These are phyloP conservation scores for Diaporthe humulicola DNA, from an alignment of 2,329 filamentous ascomycete genomes.

Conservation along the genomic window DNA sequence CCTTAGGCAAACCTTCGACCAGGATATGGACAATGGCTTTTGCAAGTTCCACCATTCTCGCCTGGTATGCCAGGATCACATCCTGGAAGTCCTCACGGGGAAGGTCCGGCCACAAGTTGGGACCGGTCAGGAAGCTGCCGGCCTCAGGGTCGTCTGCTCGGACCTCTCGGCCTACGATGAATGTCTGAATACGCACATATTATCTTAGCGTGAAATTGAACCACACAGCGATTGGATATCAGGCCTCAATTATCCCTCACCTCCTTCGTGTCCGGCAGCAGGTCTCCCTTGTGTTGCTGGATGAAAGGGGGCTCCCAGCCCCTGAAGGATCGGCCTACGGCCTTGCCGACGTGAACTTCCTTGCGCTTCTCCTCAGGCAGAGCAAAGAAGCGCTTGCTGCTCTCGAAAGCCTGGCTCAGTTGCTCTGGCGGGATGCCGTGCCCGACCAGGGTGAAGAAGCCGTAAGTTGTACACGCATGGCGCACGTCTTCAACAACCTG, in stretches of 20 bases:
- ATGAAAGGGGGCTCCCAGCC: conserved; percentile 48
- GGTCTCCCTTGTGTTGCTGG: conserved; percentile 45
- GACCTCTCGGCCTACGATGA: conserved; percentile 45
- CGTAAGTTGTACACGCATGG: conserved; percentile 45
- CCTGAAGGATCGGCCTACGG: conserved; percentile 46
- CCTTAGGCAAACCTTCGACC: conserved; percentile 43
- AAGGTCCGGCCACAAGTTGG: conserved; percentile 48
- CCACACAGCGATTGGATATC: background rate
- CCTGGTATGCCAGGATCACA: conserved; percentile 47
- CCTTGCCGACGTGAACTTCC: conserved; percentile 46
- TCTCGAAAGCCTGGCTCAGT: conserved; percentile 42
- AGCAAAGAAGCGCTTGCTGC: conserved; percentile 44
- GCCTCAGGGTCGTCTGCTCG: conserved; percentile 45
- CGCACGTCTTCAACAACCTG: conserved; percentile 46
- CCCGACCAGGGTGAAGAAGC: conserved; percentile 50
- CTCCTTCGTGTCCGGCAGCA: conserved; percentile 47
- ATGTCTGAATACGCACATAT: conserved; percentile 39
- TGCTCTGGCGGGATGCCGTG: conserved; percentile 46
- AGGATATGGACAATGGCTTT: conserved; percentile 46
- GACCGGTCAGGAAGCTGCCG: conserved; percentile 47
- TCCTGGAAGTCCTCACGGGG: conserved; percentile 45
- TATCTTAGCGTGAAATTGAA: background rate
- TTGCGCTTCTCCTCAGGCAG: conserved; percentile 45
- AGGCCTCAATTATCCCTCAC: background rate
- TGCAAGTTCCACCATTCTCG: conserved; percentile 46